Evolutionary conservation across 1,284 basidiomycete genomes (phyloP), one percentile per base, ranked within the genome.

Genomic region (Fomitopsis pinicola): DNA sequence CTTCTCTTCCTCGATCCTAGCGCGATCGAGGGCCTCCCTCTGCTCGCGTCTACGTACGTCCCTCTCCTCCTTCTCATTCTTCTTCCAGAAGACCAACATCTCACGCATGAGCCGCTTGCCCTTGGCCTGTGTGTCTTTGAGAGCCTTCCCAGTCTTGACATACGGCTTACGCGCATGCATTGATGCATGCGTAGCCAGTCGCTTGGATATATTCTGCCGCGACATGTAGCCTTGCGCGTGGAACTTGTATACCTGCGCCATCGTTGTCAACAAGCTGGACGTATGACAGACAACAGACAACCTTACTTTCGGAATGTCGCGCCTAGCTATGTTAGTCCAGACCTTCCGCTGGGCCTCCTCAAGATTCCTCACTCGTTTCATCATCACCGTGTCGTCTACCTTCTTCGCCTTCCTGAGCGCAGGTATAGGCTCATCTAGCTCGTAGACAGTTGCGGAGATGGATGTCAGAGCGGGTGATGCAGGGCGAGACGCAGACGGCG

Each of bases 81-180:
- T 96, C 78, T 92, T 94, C 95, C 95, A 98, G 78, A 95, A 97
- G 35, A 95, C 88, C 67, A 97, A 87, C 89, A 98, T 95, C 80
- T 97, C 91, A 44, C 91, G 87, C 92, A 95, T 95, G 46, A 95
- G 80, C 42, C 92, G 85, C 72, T 94, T 95, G 12, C 89, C 89
- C 73, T 94, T 95, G 28, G 88, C 87, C 72, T 95, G 94, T 3
- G 89, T 82, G 64, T 98, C 95, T 76, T 98, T 98, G 67, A 84
- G 85, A 19, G 88, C 85, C 76, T 94, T 97, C 36, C 88, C 85
- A 15, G 91, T 90, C 65, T 88, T 86, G n/a, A 84, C 84, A 64
- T 87, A 89, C 1, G 92, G 88, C 66, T 87, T 86, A 61, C 93
- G 91, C n/a, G 91, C 88, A 73, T 94, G 89, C 45, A 90, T 82